phyloP scores from a whole-genome alignment of 768 basidiomycete species.

The Amanita brunnescens region DNA sequence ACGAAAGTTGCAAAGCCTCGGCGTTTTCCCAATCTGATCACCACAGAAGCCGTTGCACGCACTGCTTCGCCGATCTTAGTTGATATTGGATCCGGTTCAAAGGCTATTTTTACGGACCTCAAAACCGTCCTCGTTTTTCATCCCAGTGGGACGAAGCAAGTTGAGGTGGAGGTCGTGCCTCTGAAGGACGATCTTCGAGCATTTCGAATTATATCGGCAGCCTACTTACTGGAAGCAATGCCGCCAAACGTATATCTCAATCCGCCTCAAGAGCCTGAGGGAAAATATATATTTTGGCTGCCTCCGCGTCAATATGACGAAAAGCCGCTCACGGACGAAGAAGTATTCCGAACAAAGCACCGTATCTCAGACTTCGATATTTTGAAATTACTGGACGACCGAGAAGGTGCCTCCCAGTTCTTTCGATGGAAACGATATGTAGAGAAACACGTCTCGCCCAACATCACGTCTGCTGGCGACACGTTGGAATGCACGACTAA shows the following conservation, averaged over 20 bases:
- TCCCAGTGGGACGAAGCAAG: slow-evolving; percentile 5
- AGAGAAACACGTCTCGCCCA: slow-evolving; percentile 8
- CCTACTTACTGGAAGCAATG: slow-evolving; percentile 8
- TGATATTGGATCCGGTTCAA: slow-evolving; percentile 5
- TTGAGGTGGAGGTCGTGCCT: slow-evolving; percentile 4
- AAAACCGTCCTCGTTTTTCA: slow-evolving; percentile 7
- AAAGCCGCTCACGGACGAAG: slow-evolving; percentile 1
- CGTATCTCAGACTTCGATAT: slow-evolving; percentile 12
- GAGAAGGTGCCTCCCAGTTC: slow-evolving; percentile 17
- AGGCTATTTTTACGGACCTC: slow-evolving; percentile 7
- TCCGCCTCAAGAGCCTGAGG: slow-evolving; percentile 5
- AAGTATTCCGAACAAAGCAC: slow-evolving; percentile 3
- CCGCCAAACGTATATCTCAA: slow-evolving; percentile 2
- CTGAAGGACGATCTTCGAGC: slow-evolving; percentile 8
- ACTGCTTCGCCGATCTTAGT: slow-evolving; percentile 6
- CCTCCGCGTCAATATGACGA: slow-evolving; percentile 3
- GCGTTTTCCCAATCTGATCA: slow-evolving; percentile 6
- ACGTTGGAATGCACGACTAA: slow-evolving; percentile 10
- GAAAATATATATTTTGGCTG: slow-evolving; percentile 7
- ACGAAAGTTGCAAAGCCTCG: slow-evolving; percentile 6
- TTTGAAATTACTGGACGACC: slow-evolving; percentile 15
- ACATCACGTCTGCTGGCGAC: slow-evolving; percentile 13
- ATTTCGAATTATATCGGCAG: slow-evolving; percentile 7
- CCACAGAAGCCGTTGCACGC: slow-evolving; percentile 2
- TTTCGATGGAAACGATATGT: slow-evolving; percentile 19